Base-by-base conservation (phyloP, 2,329 filamentous ascomycete species). In the Exophiala sp. region DNA sequence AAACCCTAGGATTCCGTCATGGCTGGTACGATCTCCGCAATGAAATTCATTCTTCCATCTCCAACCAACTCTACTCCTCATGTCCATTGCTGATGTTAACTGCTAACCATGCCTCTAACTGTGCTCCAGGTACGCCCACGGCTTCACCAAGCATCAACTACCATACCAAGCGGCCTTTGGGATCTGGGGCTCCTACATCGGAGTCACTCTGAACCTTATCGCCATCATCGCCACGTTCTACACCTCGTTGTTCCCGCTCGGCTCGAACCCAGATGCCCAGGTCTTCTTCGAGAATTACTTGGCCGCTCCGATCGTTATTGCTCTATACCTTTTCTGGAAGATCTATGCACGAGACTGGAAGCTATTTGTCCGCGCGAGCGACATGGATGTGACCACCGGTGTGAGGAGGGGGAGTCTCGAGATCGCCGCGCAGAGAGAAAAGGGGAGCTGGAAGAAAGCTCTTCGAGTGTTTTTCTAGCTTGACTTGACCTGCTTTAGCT, bases 191-290 rank as follows among this genome's bases (percentile, higher is more conserved):
- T 94, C 88, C 2, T 96, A 83, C 75, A 54, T 93, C 21, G 91
- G 90, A 22, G 76, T 95, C 48, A 57, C 73, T 21, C 80, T 95
- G 65, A 95, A 95, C 69, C 49, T 76, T 14, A 69, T 91, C 34
- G 82, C 95, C 24, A 76, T 96, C 22, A 65, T 85, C 39, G 86
- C 86, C 1, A 89, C 95, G 65, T 91, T 95, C 72, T 95, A 88
- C 86, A 83, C 86, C 43, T 87, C 85, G 18, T 81, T 86, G 3
- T 89, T 83, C 64, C 89, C 90, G 2, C 76, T 93, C 39, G 78
- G 73, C 7, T 45, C n/a, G 16, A 30, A 22, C 2, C 66, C 63
- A 40, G 65, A 66, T 38, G 71, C 68, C 1, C 53, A 68, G 38
- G 57, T 58, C 4, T 77, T 76, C 64, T 77, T 77, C 63, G 40